Evolutionary conservation across 148 eudicot species (phyloP).

Genomic region (Fallopia convolvulus): DNA sequence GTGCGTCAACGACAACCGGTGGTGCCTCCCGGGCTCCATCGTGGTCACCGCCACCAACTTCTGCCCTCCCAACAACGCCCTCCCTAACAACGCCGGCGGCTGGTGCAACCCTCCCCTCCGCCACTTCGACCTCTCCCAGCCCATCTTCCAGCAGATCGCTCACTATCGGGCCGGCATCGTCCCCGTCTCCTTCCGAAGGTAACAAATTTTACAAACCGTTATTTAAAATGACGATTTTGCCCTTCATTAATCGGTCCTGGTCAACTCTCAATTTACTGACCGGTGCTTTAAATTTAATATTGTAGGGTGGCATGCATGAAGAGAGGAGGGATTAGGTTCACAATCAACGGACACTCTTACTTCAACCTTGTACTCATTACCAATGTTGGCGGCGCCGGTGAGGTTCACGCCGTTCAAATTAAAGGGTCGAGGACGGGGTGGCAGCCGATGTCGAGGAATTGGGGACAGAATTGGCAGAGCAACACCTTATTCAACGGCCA

Average conservation of each 20-base stretch:
- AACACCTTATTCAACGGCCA: slow-evolving; percentile 51
- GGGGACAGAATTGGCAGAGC: slow-evolving; percentile 91
- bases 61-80: slow-evolving; percentile 58
- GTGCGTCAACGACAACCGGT: slow-evolving; percentile 34
- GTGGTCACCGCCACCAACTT: slow-evolving; percentile 68
- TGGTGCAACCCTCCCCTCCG: slow-evolving; percentile 65
- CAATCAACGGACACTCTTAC: slow-evolving; percentile 76
- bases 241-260: not conserved
- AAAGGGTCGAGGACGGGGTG: slow-evolving; percentile 58
- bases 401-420: slow-evolving; percentile 51
- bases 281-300: not conserved
- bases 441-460: slow-evolving; percentile 71
- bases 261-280: not conserved
- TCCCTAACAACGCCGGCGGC: slow-evolving; percentile 50
- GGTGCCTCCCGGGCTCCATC: slow-evolving; percentile 51
- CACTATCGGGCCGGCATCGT: slow-evolving; percentile 54
- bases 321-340: slow-evolving; percentile 69
- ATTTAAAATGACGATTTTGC: not conserved
- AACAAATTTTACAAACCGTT: not conserved
- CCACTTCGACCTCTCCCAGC: slow-evolving; percentile 67
- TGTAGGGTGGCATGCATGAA: slow-evolving; percentile 60
- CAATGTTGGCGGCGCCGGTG: slow-evolving; percentile 85
- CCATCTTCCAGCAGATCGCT: slow-evolving; percentile 57
- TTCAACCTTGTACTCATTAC: slow-evolving; percentile 71
- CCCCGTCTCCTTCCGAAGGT: slow-evolving; percentile 61